Evolutionary conservation across 768 basidiomycete genomes (phyloP).

Genomic region (Rhodosporidiobolus sp.): DNA sequence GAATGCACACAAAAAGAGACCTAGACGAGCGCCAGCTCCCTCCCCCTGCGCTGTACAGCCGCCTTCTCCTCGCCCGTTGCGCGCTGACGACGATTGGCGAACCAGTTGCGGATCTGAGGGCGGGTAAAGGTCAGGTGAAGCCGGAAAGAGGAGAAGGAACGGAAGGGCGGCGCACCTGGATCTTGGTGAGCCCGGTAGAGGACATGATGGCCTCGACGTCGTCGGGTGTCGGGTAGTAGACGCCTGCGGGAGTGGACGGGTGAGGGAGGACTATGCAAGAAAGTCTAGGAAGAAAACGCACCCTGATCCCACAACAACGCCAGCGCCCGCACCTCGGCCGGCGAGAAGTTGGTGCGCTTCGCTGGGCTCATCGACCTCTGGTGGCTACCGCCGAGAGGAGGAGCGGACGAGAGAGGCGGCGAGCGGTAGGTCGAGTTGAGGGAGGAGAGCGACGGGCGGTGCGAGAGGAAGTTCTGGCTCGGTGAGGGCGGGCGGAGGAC

Average conservation of each 20-base stretch:
- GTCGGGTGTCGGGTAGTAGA: too few relatives aligned
- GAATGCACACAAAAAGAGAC: too few relatives aligned
- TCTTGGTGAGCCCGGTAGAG: too few relatives aligned
- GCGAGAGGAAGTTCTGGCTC: background rate
- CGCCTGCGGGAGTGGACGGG: too few relatives aligned
- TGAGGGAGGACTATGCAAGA: too few relatives aligned
- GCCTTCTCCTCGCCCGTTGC: constrained; percentile 13
- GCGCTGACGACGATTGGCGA: constrained; percentile 12
- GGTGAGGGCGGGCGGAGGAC: background rate
- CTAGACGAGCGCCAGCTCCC: background rate
- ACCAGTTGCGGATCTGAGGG: constrained; percentile 8
- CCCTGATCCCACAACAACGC: background rate
- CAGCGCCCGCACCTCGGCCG: background rate
- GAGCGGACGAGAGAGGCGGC: background rate
- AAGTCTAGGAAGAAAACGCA: background rate
- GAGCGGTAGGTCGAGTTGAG: too few relatives aligned
- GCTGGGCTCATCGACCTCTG: too few relatives aligned
- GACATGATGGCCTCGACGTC: too few relatives aligned
- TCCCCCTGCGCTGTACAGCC: background rate
- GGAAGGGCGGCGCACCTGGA: too few relatives aligned
- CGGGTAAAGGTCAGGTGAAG: background rate
- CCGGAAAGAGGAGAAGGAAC: too few relatives aligned
- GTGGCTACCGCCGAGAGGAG: too few relatives aligned
- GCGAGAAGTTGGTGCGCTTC: background rate
- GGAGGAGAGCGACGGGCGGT: background rate